Conservation (phyloP, 352 stramenopile genomes). For the Phytophthora idaei region DNA sequence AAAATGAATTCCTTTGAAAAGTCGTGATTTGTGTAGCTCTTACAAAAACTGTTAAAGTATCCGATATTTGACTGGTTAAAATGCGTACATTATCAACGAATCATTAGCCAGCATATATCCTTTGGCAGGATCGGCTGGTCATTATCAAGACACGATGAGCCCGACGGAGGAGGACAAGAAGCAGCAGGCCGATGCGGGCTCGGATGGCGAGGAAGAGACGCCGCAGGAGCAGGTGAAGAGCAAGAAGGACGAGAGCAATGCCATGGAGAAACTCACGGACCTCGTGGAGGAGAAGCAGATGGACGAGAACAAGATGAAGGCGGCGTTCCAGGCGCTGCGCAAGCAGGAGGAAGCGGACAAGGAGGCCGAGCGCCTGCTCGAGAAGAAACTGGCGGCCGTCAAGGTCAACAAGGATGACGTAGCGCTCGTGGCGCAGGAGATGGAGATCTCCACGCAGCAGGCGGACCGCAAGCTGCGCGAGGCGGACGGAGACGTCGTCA, state of each 20-base stretch:
- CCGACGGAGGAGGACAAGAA: constrained; percentile 43
- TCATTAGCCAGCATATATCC: constrained; percentile 3
- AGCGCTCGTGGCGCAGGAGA: constrained; percentile 75
- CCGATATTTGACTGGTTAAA: constrained; percentile 18
- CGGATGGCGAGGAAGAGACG: constrained; percentile 64
- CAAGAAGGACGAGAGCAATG: constrained; percentile 82
- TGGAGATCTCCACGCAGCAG: constrained; percentile 75
- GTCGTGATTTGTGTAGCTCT: too few relatives aligned
- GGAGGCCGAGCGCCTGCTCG: constrained; percentile 73
- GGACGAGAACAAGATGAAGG: constrained; percentile 90
- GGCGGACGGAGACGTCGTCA: constrained; percentile 70
- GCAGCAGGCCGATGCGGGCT: constrained; percentile 37
- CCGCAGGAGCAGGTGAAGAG: constrained; percentile 68
- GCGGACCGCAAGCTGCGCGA: constrained; percentile 87
- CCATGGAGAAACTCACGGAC: constrained; percentile 87
- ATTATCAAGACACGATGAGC: constrained; percentile 29
- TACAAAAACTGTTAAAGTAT: neutral
- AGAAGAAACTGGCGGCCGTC: constrained; percentile 81
- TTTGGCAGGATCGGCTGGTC: constrained; percentile 14
- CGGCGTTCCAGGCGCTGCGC: constrained; percentile 72
- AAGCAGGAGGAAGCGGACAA: constrained; percentile 88
- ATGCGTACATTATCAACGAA: constrained; percentile 30
- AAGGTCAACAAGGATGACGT: constrained; percentile 87
- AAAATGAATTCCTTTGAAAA: too few relatives aligned
- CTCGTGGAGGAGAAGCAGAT: constrained; percentile 88